These are phyloP conservation scores for Rhynchospora pubera DNA, from an alignment of 176 grass and related monocot genomes.

Conservation along the genomic window DNA sequence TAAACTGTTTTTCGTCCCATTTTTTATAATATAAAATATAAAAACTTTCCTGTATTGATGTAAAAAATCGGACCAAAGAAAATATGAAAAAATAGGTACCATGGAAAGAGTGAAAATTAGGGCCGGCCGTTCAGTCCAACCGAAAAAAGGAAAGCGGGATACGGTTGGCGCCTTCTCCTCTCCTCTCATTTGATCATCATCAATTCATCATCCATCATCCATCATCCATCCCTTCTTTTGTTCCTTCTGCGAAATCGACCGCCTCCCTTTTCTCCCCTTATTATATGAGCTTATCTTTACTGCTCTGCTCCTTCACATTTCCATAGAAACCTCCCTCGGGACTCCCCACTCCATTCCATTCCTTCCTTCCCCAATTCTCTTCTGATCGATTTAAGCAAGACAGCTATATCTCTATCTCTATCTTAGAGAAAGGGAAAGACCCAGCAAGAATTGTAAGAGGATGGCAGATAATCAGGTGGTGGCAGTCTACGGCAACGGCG, in stretches of 20 bases:
- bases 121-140: constrained; percentile 8
- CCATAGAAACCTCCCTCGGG: not conserved
- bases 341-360: not conserved
- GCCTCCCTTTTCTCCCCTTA: not conserved
- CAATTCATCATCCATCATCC: too few species aligned
- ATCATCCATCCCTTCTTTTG: not conserved
- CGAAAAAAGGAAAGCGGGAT: not conserved
- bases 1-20: not conserved
- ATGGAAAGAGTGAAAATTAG: not conserved
- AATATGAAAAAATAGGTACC: not conserved
- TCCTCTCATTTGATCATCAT: not conserved
- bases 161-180: constrained; percentile 14
- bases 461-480: constrained; percentile 34
- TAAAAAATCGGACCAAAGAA: not conserved
- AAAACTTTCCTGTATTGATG: not conserved
- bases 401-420: not conserved
- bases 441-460: not conserved
- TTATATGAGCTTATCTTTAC: constrained; percentile 12
- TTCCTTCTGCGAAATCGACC: not conserved
- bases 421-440: not conserved
- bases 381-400: too few species aligned
- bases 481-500: constrained; percentile 43
- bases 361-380: not conserved
- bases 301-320: not conserved
- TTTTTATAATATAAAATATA: not conserved